Evolutionary conservation across 2,329 filamentous ascomycete genomes (phyloP), one percentile per base, ranked within the genome.

Genomic region (Hypocreales sp.): DNA sequence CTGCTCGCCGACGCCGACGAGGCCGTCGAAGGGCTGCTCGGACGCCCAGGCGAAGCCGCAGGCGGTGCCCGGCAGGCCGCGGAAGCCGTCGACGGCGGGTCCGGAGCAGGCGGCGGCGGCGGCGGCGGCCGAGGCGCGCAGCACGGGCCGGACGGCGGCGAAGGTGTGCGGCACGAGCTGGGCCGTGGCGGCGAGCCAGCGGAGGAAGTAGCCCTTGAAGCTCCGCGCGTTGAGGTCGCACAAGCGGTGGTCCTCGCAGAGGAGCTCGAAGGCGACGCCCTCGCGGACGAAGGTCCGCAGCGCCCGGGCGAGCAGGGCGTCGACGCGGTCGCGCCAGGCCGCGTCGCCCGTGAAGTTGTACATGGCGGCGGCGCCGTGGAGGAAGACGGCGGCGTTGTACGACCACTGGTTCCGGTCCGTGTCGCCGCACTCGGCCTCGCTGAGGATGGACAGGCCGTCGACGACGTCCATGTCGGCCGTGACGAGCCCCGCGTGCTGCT

Each of bases 301-400:
- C 0, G 58, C 48, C 16, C 42, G 32, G n/a, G 50, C 37, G 16
- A 53, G 31, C 11, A 56, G 40, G 13, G 47, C 50, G 14, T 61
- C 46, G 7, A 72, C 45, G 7, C 62, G 58, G 0, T 42, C 41
- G 29, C 57, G 53, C 72, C 72, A 78, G n/a, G n/a, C n/a, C n/a
- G n/a, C n/a, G 23, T 51, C 37, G 20, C 12, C 24, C 27, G 26
- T 48, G 58, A 38, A n/a, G n/a, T 76, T 74, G 44, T 72, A 78
- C 67, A 78, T 67, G 39, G 62, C 61, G 2, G 72, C 71, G 2
- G 64, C 61, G 1, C 71, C 72, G 16, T 64, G 56, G 4, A 73
- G 39, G 29, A 62, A 67, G 5, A 69, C 53, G 15, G 63, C 70
- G 15, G 65, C 60, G 38, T 67, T 68, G 40, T 72, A 70, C 0